These are phyloP conservation scores for Diplocarpon mali DNA, from an alignment of 2,329 filamentous ascomycete genomes.

Conservation along the genomic window DNA sequence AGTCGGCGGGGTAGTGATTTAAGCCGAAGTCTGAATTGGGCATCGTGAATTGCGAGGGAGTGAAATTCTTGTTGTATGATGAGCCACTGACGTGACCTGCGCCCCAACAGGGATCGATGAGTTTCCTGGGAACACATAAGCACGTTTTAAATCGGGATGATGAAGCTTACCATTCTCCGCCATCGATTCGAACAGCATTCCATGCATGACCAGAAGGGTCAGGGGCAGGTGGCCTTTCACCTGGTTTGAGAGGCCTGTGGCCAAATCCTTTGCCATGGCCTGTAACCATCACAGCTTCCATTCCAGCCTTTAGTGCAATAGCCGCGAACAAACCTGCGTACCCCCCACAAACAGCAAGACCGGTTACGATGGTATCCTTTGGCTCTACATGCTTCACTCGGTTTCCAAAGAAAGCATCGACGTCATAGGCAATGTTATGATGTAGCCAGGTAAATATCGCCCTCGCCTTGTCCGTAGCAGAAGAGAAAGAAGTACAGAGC, in stretches of 20 bases:
- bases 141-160: not conserved
- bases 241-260: conserved; percentile 49
- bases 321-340: conserved; percentile 76
- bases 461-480: conserved; percentile 79
- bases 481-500: conserved; percentile 70
- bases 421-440: conserved; percentile 84
- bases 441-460: conserved; percentile 94
- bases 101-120: conserved; percentile 89
- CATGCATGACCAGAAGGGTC: conserved; percentile 66
- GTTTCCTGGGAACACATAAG: conserved; percentile 37
- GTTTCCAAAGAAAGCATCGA: conserved; percentile 64
- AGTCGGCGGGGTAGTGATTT: conserved; percentile 66
- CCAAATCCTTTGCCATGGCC: conserved; percentile 86
- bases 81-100: conserved; percentile 54
- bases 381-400: conserved; percentile 57
- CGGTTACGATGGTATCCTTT: conserved; percentile 61
- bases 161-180: conserved; percentile 55
- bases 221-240: conserved; percentile 53
- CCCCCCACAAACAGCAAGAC: conserved; percentile 82
- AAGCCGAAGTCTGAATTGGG: conserved; percentile 72
- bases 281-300: conserved; percentile 63
- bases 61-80: conserved; percentile 58
- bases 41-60: conserved; percentile 46
- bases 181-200: conserved; percentile 85
- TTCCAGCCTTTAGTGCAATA: conserved; percentile 66